Conservation (phyloP, 2,329 filamentous ascomycete genomes). For the Allantophomopsis lycopodina region DNA sequence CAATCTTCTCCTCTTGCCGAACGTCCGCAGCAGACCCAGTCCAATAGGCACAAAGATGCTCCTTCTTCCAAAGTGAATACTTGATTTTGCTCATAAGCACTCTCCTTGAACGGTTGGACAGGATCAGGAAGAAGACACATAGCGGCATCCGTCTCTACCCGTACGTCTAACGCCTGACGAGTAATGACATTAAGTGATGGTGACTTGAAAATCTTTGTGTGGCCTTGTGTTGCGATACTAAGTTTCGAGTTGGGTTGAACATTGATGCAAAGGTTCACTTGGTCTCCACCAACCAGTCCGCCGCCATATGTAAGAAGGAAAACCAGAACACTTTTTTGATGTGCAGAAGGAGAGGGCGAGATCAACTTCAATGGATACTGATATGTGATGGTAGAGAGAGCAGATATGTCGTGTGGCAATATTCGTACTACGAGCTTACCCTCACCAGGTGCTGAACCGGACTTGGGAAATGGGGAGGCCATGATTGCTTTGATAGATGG, state of each 20-base stretch:
- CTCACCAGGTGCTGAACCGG: slow-evolving; percentile 61
- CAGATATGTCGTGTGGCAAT: slow-evolving; percentile 57
- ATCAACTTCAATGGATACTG: slow-evolving; percentile 94
- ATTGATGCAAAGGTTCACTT: slow-evolving; percentile 56
- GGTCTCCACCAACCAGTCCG: slow-evolving; percentile 79
- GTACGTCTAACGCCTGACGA: slow-evolving; percentile 38
- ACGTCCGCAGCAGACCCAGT: slow-evolving; percentile 90
- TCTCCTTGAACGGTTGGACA: slow-evolving; percentile 77
- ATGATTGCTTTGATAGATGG: slow-evolving; percentile 4
- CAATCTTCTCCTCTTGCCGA: slow-evolving; percentile 78
- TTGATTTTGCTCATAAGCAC: slow-evolving; percentile 75
- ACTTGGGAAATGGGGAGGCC: slow-evolving; percentile 34
- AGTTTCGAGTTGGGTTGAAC: slow-evolving; percentile 54
- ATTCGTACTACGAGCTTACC: slow-evolving; percentile 64
- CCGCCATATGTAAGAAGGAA: slow-evolving; percentile 93
- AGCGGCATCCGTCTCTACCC: slow-evolving; percentile 33
- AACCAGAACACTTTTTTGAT: slow-evolving; percentile 58
- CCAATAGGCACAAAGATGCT: slow-evolving; percentile 64
- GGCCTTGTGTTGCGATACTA: slow-evolving; percentile 57
- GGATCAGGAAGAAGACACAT: slow-evolving; percentile 75
- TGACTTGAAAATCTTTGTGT: slow-evolving; percentile 93
- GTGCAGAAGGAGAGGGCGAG: slow-evolving; percentile 54
- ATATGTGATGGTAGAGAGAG: slow-evolving; percentile 64
- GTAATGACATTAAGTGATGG: slow-evolving; percentile 38
- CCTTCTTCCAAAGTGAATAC: slow-evolving; percentile 48